phyloP scores from a whole-genome alignment of 1,139 yeast genomes.

The Sugiyamaella japonica region DNA sequence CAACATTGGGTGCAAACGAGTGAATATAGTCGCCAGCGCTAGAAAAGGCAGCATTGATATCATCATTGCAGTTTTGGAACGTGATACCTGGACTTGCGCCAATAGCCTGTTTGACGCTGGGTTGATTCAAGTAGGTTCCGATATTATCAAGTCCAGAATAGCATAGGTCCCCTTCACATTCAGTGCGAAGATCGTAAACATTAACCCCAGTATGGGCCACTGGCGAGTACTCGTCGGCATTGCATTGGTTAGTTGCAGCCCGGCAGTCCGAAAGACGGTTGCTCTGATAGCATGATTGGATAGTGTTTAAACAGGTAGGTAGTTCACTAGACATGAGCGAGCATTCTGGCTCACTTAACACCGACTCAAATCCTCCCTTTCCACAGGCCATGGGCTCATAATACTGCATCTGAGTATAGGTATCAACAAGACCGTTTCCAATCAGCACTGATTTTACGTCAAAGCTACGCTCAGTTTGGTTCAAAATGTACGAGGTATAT shows the following conservation, averaged over 20 bases:
- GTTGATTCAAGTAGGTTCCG: slow-evolving; percentile 66
- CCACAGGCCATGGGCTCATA: slow-evolving; percentile 88
- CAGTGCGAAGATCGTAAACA: slow-evolving; percentile 65
- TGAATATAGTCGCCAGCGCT: slow-evolving; percentile 53
- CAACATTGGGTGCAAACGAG: slow-evolving; percentile 61
- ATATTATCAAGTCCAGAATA: slow-evolving; percentile 67
- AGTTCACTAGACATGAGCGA: not conserved
- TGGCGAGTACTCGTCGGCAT: slow-evolving; percentile 76
- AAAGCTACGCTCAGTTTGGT: slow-evolving; percentile 73
- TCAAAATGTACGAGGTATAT: slow-evolving; percentile 81
- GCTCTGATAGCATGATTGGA: slow-evolving; percentile 4
- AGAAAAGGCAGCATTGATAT: slow-evolving; percentile 49
- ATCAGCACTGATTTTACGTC: slow-evolving; percentile 78
- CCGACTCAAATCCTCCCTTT: slow-evolving; percentile 53
- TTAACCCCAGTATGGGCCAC: slow-evolving; percentile 61
- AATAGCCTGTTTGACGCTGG: slow-evolving; percentile 67
- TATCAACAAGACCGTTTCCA: slow-evolving; percentile 83
- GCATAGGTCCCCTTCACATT: slow-evolving; percentile 64
- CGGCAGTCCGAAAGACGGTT: not conserved
- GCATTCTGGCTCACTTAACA: not conserved
- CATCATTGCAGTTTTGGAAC: slow-evolving; percentile 73
- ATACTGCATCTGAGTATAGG: slow-evolving; percentile 64
- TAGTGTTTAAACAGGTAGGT: slow-evolving; percentile 2
- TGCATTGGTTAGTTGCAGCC: slow-evolving; percentile 9
- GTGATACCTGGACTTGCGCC: slow-evolving; percentile 80